Evolutionary conservation across 2,329 filamentous ascomycete genomes (phyloP).

Genomic region (Mariannaea sp.): DNA sequence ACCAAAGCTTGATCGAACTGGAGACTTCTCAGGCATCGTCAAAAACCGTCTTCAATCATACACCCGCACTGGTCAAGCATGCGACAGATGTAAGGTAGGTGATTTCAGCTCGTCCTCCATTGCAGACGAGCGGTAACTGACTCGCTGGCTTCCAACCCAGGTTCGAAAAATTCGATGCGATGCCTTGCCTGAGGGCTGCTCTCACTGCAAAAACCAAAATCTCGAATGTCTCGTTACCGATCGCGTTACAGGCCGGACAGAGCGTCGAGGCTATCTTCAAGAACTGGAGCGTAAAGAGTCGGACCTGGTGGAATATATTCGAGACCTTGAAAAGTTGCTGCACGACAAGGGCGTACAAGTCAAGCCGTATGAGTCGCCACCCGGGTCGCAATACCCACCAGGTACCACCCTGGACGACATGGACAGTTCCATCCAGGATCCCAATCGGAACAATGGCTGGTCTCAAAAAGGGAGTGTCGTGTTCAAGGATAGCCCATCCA

Average conservation of each 20-base stretch:
- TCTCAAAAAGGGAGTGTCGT: constrained; percentile 40
- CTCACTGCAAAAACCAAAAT: constrained; percentile 76
- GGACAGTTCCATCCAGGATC: constrained; percentile 31
- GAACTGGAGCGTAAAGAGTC: constrained; percentile 73
- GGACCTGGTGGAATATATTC: constrained; percentile 69
- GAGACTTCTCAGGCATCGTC: constrained; percentile 61
- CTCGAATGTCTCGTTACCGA: constrained; percentile 85
- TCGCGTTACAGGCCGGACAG: constrained; percentile 80
- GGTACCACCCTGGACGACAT: constrained; percentile 35
- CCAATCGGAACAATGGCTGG: constrained; percentile 39
- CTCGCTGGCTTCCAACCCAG: constrained; percentile 50
- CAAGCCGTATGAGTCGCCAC: constrained; percentile 51
- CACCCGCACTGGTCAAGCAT: constrained; percentile 78
- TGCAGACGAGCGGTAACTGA: background rate
- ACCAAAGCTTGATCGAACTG: constrained; percentile 53
- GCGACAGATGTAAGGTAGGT: constrained; percentile 83
- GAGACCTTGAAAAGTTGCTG: constrained; percentile 70
- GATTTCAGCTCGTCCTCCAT: constrained; percentile 5
- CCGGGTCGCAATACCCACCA: constrained; percentile 38
- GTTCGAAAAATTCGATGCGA: constrained; percentile 89
- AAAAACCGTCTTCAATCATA: constrained; percentile 61
- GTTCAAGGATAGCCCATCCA: constrained; percentile 41
- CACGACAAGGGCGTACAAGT: constrained; percentile 65
- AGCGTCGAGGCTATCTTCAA: constrained; percentile 77
- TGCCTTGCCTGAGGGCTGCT: constrained; percentile 78